Percentiles rank a stretch among this genome's conserved stretches.
Evolutionary conservation across 2,329 filamentous ascomycete genomes (phyloP).

Genomic region (Apiospora koreana): DNA sequence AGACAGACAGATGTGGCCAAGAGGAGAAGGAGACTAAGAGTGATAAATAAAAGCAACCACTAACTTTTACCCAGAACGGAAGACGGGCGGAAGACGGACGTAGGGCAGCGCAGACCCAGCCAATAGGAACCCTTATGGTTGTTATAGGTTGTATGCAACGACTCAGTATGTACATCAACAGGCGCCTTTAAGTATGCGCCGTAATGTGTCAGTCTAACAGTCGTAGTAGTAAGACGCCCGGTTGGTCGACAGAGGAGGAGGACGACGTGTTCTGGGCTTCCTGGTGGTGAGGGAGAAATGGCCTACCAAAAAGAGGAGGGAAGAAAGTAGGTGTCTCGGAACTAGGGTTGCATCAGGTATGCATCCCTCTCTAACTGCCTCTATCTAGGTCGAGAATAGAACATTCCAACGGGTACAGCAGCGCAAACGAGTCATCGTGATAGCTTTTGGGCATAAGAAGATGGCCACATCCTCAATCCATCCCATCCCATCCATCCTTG

Average conservation of each 20-base stretch:
- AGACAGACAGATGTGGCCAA: not conserved
- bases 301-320: not conserved
- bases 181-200: not conserved
- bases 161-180: not conserved
- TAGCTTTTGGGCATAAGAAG: not conserved
- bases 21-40: not conserved
- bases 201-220: not conserved
- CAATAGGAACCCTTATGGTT: not conserved
- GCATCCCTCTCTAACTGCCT: constrained; percentile 3
- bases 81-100: not conserved
- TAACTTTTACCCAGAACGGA: constrained; percentile 1
- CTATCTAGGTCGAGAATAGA: not conserved
- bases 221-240: not conserved
- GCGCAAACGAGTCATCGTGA: not conserved
- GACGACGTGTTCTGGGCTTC: not conserved
- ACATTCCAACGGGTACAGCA: not conserved
- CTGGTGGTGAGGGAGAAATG: not conserved
- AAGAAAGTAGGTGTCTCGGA: not conserved
- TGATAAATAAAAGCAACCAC: not conserved
- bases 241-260: not conserved
- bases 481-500: not conserved
- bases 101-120: not conserved
- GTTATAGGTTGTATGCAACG: not conserved
- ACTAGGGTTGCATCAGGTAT: constrained; percentile 8
- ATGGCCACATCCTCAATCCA: not conserved